Evolutionary conservation across 2,329 filamentous ascomycete species (phyloP).

Genomic region (Macroventuria anomochaeta): DNA sequence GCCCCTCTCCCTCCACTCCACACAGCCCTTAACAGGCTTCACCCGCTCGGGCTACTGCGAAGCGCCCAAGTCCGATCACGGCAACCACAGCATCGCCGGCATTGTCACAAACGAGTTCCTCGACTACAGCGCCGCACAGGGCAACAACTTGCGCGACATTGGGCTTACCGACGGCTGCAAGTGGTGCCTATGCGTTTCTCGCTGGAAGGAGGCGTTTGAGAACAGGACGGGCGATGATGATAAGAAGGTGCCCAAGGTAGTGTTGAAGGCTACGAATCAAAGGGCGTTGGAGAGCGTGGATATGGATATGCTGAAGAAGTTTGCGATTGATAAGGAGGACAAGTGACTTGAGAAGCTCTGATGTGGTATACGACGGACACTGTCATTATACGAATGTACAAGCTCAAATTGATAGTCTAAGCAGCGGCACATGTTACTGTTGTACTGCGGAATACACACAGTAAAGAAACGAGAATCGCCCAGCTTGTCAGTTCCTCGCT

Average conservation of each 20-base stretch:
- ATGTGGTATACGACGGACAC: too few species aligned
- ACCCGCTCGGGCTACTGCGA: constrained; percentile 68
- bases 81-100: constrained; percentile 66
- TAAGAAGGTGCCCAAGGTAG: constrained; percentile 56
- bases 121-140: constrained; percentile 64
- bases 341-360: neutral
- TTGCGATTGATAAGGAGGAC: constrained; percentile 52
- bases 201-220: constrained; percentile 67
- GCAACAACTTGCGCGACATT: constrained; percentile 63
- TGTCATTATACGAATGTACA: too few species aligned
- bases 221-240: constrained; percentile 58
- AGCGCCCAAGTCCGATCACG: constrained; percentile 60
- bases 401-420: too few species aligned
- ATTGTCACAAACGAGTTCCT: constrained; percentile 67
- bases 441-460: too few species aligned
- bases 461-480: too few species aligned
- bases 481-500: neutral
- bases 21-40: constrained; percentile 66
- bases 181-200: constrained; percentile 67
- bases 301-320: constrained; percentile 58
- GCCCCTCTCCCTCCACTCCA: constrained; percentile 64
- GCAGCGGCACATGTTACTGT: too few species aligned
- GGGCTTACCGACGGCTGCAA: constrained; percentile 66
- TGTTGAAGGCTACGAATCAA: constrained; percentile 60
- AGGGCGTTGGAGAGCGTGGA: constrained; percentile 57